Percentiles rank a stretch among this genome's conserved stretches.
Conservation (phyloP, 441 rosid species). For the Aleurites moluccanus region DNA sequence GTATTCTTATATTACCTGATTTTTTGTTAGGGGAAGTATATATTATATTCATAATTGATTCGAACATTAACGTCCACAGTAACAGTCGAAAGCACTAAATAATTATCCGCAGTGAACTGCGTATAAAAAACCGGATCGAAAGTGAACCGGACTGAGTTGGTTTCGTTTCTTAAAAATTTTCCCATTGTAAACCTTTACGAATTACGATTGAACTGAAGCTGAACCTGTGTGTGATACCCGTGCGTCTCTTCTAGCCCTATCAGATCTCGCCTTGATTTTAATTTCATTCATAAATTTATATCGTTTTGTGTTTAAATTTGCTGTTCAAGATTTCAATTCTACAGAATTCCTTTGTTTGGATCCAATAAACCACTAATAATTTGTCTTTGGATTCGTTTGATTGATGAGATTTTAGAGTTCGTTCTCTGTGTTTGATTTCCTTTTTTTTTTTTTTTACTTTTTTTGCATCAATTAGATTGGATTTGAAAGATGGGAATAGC, state of each 20-base stretch:
- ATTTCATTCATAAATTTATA: background rate
- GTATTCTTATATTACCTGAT: too few relatives aligned
- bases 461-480: background rate
- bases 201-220: background rate
- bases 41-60: too few relatives aligned
- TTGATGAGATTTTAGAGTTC: too few relatives aligned
- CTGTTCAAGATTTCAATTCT: background rate
- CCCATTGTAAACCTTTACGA: too few relatives aligned
- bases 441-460: too few relatives aligned
- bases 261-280: slow-evolving; percentile 4
- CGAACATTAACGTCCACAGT: too few relatives aligned
- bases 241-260: background rate
- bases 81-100: background rate
- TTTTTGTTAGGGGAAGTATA: too few relatives aligned
- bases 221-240: background rate
- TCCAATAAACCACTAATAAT: background rate
- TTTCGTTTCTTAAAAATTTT: background rate
- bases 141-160: background rate
- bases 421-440: background rate
- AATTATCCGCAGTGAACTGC: background rate
- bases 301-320: background rate
- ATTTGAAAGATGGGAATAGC: slow-evolving; percentile 16
- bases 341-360: background rate
- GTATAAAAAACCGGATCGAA: background rate
- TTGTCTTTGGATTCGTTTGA: background rate